Evolutionary conservation across 1,139 yeast genomes (phyloP), one percentile per base, ranked within the genome.

Genomic region (Lodderomyces margitis): DNA sequence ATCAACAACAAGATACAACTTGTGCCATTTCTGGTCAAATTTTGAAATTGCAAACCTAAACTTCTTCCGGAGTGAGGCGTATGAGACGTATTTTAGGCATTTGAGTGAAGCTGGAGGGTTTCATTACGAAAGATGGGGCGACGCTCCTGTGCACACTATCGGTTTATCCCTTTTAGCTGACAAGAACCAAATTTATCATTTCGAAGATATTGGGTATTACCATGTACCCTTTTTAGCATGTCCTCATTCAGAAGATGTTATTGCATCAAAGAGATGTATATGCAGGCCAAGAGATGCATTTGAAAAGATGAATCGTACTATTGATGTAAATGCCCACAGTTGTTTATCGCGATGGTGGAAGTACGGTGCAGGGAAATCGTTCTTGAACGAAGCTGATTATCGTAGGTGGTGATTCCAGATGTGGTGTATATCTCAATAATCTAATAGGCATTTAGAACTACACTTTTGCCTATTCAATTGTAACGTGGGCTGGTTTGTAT

Each of bases 51-150:
- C 83, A 0, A 81, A 81, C 57, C 70, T 91, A 49, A 77, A 87
- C 53, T 87, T 89, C 60, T 89, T 84, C 66, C 69, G 96, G 46
- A 75, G 89, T 39, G 76, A 83, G 40, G 78, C 71, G 15, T 91
- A 91, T 60, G 61, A 74, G 27, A 74, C 71, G n/a, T 89, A 67
- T 59, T 89, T 91, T 57, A 72, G 86, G 15, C 74, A 71, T 58
- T 67, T 91, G 42, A 94, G 88, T 56, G 48, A 68, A 37, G 63
- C 81, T 0, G 96, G 95, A 1, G 97, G 96, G 0, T 89, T 91
- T 55, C 86, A 86, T 59, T 88, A 88, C 57, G 94, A 85, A 61
- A 70, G 98, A 50, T 92, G 98, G 98, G 98, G 98, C 3, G 98
- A 92, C 65, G 98, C 98, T 0, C 98, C 98, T 0, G 95, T 92